Base-by-base conservation (phyloP, 1,139 yeast genomes). In the Taiozyma sp. region DNA sequence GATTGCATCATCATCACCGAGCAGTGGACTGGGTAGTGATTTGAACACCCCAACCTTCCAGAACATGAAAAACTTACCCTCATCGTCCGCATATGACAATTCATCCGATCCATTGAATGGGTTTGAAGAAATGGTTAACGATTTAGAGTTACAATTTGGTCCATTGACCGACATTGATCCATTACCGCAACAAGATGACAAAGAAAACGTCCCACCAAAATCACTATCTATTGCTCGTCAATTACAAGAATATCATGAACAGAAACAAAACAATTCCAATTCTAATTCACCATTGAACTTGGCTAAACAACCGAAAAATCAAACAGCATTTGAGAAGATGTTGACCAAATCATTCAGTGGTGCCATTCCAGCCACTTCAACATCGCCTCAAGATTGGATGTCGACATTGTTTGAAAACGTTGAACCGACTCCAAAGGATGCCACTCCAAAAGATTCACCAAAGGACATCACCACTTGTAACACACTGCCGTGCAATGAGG, bases 111-210 rank as follows among this genome's bases (percentile, higher is more conserved):
- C 60, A 13, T 70, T 70, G 54, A 69, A 67, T 54, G 80, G 74
- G 44, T 60, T 76, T 42, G 72, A 74, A 54, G 81, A 77, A 45
- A 71, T 78, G 61, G 70, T 76, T 64, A 73, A 73, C 56, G 82
- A 78, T 59, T 61, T 78, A 50, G 78, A 76, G 53, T 67, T 70
- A 42, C 75, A 72, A 53, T 80, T 80, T 27, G 82, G 81, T 0
- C 83, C 83, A 9, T 66, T 78, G 54, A 79, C 83, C 4, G 83
- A 79, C 57, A 77, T 79, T 39, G 83, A 79, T 62, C 79, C 79
- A 4, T 64, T 61, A 45, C 65, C 63, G 22, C 59, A 54, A 30
- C 54, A 51, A 27, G 62, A 56, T 34, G 57, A 62, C 49, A 64
- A 65, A 50, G 68, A 65, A 50, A 65, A 65, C 44, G 49, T 65